Conservation (phyloP, 1,284 basidiomycete genomes). For the Polyporus tsugae region DNA sequence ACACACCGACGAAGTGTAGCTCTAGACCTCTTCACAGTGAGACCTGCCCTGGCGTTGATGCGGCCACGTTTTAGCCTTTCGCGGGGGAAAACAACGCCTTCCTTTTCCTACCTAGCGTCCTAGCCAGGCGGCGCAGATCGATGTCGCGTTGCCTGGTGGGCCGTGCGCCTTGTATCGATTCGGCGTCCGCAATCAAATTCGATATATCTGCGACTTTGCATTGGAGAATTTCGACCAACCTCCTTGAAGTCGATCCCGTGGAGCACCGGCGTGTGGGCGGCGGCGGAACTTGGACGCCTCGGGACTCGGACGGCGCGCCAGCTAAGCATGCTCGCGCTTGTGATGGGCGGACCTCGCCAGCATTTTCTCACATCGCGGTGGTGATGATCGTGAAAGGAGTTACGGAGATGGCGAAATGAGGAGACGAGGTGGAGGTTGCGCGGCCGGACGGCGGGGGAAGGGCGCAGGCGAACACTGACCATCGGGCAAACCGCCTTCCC, state of each 20-base stretch:
- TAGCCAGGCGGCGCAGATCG: neutral
- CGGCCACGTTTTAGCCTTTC: neutral
- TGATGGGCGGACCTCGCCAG: slow-evolving; percentile 2
- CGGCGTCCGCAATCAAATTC: slow-evolving; percentile 2
- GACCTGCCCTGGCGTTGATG: neutral
- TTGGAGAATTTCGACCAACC: neutral
- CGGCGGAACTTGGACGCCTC: neutral
- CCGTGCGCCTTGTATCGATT: neutral
- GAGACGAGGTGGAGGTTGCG: neutral
- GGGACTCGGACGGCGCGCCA: neutral
- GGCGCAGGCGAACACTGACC: neutral
- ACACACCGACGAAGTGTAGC: neutral
- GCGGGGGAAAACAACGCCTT: neutral
- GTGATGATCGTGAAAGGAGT: neutral
- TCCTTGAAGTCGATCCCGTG: neutral
- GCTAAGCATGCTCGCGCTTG: neutral
- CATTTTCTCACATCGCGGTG: neutral
- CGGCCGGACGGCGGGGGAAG: neutral
- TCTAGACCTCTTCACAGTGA: neutral
- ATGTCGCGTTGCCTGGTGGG: neutral
- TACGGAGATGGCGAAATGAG: neutral
- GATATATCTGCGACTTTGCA: neutral
- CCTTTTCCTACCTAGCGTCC: slow-evolving; percentile 3
- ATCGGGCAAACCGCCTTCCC: neutral
- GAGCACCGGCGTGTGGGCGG: neutral